Conservation (phyloP, 2,329 filamentous ascomycete species). For the Alternaria panax region DNA sequence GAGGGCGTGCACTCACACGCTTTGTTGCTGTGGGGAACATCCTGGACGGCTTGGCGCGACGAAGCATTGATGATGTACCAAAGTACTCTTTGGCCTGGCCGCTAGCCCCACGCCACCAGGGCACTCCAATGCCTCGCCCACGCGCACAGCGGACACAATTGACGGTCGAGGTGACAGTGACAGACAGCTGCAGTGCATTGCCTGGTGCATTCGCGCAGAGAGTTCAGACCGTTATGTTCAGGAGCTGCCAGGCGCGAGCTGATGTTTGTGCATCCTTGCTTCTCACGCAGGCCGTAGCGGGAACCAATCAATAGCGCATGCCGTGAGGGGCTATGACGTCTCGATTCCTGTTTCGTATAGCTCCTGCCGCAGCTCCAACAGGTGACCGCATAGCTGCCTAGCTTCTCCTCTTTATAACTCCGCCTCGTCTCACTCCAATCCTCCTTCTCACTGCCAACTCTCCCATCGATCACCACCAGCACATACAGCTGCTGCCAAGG, state of each 20-base stretch:
- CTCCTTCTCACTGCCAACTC: constrained; percentile 5
- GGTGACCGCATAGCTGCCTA: constrained; percentile 37
- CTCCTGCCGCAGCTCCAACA: constrained; percentile 35
- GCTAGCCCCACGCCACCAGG: not conserved
- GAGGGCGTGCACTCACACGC: constrained; percentile 7
- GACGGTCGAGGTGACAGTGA: not conserved
- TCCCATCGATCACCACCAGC: constrained; percentile 5
- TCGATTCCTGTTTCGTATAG: constrained; percentile 35
- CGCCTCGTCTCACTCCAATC: constrained; percentile 14
- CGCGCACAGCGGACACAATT: not conserved
- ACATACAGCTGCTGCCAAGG: constrained; percentile 14
- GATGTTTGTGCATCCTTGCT: constrained; percentile 15
- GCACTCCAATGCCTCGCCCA: not conserved
- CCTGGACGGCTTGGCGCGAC: constrained; percentile 13
- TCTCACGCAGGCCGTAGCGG: constrained; percentile 1
- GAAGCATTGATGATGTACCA: constrained; percentile 15
- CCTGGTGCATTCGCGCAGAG: not conserved
- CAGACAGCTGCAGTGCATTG: not conserved
- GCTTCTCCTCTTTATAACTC: constrained; percentile 35
- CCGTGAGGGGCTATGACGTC: constrained; percentile 40
- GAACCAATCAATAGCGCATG: constrained; percentile 33
- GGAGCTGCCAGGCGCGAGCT: constrained; percentile 4
- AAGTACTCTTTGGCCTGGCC: not conserved
- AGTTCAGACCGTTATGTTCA: not conserved
- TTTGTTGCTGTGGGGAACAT: constrained; percentile 27